Conservation (phyloP, 345 rosid genomes). For the Raphanus raphanistrum region DNA sequence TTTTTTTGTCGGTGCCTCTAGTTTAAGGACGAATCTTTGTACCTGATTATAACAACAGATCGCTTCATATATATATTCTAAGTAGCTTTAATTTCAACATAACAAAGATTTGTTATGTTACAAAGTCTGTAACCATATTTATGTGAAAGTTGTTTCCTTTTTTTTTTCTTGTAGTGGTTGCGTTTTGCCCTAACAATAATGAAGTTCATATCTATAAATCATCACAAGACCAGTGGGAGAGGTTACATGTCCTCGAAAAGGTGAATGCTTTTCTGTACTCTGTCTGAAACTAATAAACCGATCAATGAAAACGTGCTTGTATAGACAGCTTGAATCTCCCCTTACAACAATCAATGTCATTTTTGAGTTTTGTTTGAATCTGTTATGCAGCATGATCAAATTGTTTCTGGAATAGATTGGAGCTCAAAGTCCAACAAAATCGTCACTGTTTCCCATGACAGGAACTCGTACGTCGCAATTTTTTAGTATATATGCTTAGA, state of each 20-base stretch:
- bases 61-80: neutral
- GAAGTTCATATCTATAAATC: slow-evolving; percentile 93
- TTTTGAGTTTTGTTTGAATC: slow-evolving; percentile 1
- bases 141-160: slow-evolving; percentile 2
- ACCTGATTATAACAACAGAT: neutral
- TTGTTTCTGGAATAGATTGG: slow-evolving; percentile 98
- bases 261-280: slow-evolving; percentile 49
- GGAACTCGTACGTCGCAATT: slow-evolving; percentile 79
- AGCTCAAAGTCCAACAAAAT: slow-evolving; percentile 75
- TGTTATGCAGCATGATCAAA: slow-evolving; percentile 92
- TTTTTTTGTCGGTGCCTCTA: neutral
- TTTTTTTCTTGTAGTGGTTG: slow-evolving; percentile 66
- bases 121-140: neutral
- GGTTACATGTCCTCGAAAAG: slow-evolving; percentile 83
- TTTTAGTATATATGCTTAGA: slow-evolving; percentile 2
- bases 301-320: neutral
- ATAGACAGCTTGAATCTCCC: neutral
- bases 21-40: neutral
- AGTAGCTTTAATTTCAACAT: neutral
- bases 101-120: neutral
- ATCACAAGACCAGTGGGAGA: slow-evolving; percentile 82
- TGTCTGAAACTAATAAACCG: neutral
- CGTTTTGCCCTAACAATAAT: slow-evolving; percentile 82
- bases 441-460: slow-evolving; percentile 93
- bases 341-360: neutral